A percentile compares a stretch with the other conserved stretches of the same genome.
Conservation (phyloP, 192 early-diverging fungal species). For the Dimargaris verticillata region DNA sequence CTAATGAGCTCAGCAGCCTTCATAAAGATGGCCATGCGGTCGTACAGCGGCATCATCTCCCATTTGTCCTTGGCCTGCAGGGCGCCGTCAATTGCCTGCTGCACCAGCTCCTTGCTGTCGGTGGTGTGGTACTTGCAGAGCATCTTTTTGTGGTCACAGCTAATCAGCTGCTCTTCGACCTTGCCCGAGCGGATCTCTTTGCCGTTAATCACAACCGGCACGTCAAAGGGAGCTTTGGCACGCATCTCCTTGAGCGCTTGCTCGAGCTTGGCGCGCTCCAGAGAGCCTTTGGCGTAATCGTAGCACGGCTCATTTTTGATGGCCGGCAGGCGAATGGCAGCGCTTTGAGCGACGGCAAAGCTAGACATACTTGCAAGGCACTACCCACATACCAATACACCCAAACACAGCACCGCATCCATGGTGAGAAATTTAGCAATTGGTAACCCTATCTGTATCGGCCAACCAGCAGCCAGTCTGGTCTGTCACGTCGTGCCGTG, state of each 20-base stretch:
- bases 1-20: conserved; percentile 90
- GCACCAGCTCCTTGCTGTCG: conserved; percentile 37
- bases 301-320: conserved; percentile 80
- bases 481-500: too few species aligned
- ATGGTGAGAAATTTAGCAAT: too few species aligned
- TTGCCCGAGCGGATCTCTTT: conserved; percentile 55
- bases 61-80: conserved; percentile 69
- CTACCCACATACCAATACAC: too few species aligned
- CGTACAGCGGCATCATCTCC: conserved; percentile 87
- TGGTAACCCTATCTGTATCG: too few species aligned
- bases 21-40: conserved; percentile 88
- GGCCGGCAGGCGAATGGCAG: conserved; percentile 62
- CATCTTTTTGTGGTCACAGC: conserved; percentile 63
- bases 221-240: conserved; percentile 43
- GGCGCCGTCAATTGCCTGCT: conserved; percentile 75
- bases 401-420: too few species aligned
- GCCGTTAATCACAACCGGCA: conserved; percentile 78
- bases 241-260: conserved; percentile 64
- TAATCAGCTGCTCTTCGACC: conserved; percentile 57
- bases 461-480: too few species aligned
- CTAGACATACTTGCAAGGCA: conserved; percentile 18
- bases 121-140: conserved; percentile 78
- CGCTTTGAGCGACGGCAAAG: conserved; percentile 44
- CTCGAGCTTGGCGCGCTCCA: conserved; percentile 54
- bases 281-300: conserved; percentile 56